A percentile compares a stretch with the other conserved stretches of the same genome.
Conservation (phyloP, 2,329 filamentous ascomycete genomes). For the Aspergillus spinulosporus region DNA sequence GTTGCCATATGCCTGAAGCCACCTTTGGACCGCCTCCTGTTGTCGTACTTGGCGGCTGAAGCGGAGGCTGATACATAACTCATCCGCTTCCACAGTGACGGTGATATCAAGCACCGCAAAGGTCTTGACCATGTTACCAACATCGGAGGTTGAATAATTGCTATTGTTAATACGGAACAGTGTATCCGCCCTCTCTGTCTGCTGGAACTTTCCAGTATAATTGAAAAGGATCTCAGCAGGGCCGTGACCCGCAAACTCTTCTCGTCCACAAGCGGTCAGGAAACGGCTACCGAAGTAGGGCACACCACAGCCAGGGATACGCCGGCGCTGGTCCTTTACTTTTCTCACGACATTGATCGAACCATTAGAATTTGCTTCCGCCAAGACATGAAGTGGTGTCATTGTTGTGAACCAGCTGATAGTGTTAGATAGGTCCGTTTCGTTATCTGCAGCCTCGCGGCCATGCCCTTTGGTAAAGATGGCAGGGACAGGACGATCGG, state of each 20-base stretch:
- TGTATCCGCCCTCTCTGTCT: not conserved
- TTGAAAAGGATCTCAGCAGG: not conserved
- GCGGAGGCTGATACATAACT: too few relatives aligned
- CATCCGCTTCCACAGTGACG: not conserved
- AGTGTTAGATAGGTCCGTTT: not conserved
- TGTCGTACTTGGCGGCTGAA: too few relatives aligned
- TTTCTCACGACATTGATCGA: not conserved
- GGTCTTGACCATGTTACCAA: not conserved
- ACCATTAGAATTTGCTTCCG: not conserved
- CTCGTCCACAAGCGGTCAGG: not conserved
- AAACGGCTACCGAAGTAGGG: not conserved
- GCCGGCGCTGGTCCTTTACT: not conserved
- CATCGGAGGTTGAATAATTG: not conserved
- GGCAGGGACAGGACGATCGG: not conserved
- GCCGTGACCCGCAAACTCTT: not conserved
- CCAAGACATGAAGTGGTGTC: not conserved
- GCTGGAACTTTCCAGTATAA: not conserved
- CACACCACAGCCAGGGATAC: not conserved
- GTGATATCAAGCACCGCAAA: not conserved
- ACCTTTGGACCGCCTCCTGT: too few relatives aligned
- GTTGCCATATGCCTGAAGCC: too few relatives aligned
- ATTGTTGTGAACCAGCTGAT: slow-evolving; percentile 1
- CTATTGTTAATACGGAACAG: not conserved
- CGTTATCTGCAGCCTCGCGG: not conserved
- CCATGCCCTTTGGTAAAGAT: not conserved